phyloP scores from a whole-genome alignment of 1,284 basidiomycete species.

The Pholiota adiposa region DNA sequence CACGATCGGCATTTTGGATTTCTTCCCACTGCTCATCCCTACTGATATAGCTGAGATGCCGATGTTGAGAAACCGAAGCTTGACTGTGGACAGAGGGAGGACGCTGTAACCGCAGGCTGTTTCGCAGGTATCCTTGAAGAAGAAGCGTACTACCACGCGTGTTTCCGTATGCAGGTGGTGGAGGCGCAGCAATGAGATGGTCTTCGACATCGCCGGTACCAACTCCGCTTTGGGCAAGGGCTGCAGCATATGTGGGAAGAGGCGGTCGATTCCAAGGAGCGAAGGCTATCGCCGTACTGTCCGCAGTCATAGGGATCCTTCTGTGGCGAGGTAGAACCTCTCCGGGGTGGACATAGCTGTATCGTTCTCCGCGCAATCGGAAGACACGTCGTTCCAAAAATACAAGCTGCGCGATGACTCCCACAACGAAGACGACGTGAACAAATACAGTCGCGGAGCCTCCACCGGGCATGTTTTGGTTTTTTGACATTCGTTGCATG shows the following conservation, averaged over 20 bases:
- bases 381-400: slow-evolving; percentile 68
- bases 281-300: slow-evolving; percentile 45
- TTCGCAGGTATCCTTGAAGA: slow-evolving; percentile 54
- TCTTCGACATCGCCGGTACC: slow-evolving; percentile 80
- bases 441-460: slow-evolving; percentile 53
- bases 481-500: slow-evolving; percentile 24
- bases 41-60: slow-evolving; percentile 58
- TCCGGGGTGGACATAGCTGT: slow-evolving; percentile 59
- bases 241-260: slow-evolving; percentile 71
- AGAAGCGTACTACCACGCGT: slow-evolving; percentile 70
- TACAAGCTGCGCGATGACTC: slow-evolving; percentile 53
- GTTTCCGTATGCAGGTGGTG: slow-evolving; percentile 74
- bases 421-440: slow-evolving; percentile 60
- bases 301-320: slow-evolving; percentile 27
- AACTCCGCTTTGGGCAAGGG: slow-evolving; percentile 65
- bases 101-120: slow-evolving; percentile 51
- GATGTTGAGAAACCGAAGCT: slow-evolving; percentile 25
- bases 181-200: slow-evolving; percentile 62
- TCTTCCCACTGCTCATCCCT: slow-evolving; percentile 62
- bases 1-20: slow-evolving; percentile 54
- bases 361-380: slow-evolving; percentile 66
- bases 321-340: slow-evolving; percentile 52
- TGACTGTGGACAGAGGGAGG: slow-evolving; percentile 43
- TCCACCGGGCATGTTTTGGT: slow-evolving; percentile 20
- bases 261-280: slow-evolving; percentile 74